These are phyloP conservation scores for Cryomyces antarcticus DNA, from an alignment of 495 filamentous ascomycete genomes.

Conservation along the genomic window DNA sequence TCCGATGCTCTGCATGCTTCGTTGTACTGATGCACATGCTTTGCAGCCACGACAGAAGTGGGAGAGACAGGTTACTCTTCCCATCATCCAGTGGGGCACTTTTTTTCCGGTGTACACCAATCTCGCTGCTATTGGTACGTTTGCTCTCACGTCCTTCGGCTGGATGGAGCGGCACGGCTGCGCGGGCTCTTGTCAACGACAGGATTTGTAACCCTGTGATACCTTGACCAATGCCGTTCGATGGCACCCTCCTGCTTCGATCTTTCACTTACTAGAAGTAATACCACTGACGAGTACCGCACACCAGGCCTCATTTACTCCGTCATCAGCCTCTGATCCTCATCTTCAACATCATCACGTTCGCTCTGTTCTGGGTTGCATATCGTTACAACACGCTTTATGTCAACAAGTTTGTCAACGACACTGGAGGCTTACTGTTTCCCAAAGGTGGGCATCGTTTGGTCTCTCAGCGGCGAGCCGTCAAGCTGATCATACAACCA, in stretches of 20 bases:
- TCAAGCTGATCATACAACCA: constrained; percentile 11
- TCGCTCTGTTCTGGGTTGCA: constrained; percentile 84
- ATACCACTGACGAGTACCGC: too few relatives aligned
- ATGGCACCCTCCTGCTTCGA: not conserved
- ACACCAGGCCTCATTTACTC: constrained; percentile 59
- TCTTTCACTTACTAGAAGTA: too few relatives aligned
- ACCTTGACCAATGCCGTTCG: too few relatives aligned
- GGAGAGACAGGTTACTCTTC: constrained; percentile 58
- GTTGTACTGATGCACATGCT: too few relatives aligned
- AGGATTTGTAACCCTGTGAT: constrained; percentile 12
- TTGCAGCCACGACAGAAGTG: constrained; percentile 53
- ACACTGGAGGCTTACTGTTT: constrained; percentile 86
- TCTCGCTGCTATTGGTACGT: constrained; percentile 58
- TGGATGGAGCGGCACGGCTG: not conserved
- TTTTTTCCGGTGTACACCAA: constrained; percentile 95
- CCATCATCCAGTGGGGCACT: constrained; percentile 70
- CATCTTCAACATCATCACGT: constrained; percentile 85
- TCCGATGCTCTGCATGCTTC: too few relatives aligned
- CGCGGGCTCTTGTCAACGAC: too few relatives aligned
- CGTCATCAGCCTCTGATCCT: constrained; percentile 74
- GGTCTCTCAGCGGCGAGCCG: too few relatives aligned
- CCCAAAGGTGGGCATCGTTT: constrained; percentile 20
- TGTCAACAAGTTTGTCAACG: constrained; percentile 73
- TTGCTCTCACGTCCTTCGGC: not conserved
- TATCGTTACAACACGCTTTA: constrained; percentile 95